These are phyloP conservation scores for Neodidymelliopsis sp. DNA, from an alignment of 2,329 filamentous ascomycete species.

Conservation along the genomic window DNA sequence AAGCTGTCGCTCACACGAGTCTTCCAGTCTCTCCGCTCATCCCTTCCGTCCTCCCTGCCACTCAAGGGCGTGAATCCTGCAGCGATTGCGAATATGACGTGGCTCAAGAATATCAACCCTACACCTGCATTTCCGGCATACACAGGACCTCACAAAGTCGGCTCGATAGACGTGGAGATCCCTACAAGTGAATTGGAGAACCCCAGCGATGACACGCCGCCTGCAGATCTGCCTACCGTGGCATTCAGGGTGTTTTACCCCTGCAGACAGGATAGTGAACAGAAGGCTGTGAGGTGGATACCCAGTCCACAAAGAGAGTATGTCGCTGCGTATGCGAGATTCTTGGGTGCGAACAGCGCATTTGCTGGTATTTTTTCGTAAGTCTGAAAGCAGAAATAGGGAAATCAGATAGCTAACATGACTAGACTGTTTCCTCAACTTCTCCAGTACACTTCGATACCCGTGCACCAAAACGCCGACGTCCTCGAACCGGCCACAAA, in stretches of 20 bases:
- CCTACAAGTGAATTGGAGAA: constrained; percentile 63
- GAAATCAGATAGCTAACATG: neutral
- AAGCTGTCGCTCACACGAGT: constrained; percentile 42
- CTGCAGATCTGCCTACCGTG: constrained; percentile 68
- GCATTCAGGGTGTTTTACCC: constrained; percentile 87
- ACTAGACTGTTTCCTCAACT: constrained; percentile 71
- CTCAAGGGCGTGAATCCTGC: constrained; percentile 15
- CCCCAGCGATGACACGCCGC: constrained; percentile 61
- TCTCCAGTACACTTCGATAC: constrained; percentile 76
- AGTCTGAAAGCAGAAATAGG: constrained; percentile 11
- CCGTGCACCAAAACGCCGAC: constrained; percentile 74
- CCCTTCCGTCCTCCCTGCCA: constrained; percentile 22
- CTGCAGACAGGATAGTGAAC: constrained; percentile 42
- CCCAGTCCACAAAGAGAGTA: constrained; percentile 78
- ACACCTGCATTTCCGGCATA: constrained; percentile 77
- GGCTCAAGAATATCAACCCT: constrained; percentile 64
- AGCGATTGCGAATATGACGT: constrained; percentile 45
- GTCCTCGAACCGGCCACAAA: constrained; percentile 59
- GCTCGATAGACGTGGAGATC: constrained; percentile 81
- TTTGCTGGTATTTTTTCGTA: constrained; percentile 52
- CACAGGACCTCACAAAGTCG: constrained; percentile 79
- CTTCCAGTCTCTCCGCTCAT: constrained; percentile 29
- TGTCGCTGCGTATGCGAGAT: constrained; percentile 77
- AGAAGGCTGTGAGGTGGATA: constrained; percentile 76
- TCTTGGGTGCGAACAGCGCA: constrained; percentile 70